Conservation (phyloP, 495 filamentous ascomycete genomes). For the Collariella sp. region DNA sequence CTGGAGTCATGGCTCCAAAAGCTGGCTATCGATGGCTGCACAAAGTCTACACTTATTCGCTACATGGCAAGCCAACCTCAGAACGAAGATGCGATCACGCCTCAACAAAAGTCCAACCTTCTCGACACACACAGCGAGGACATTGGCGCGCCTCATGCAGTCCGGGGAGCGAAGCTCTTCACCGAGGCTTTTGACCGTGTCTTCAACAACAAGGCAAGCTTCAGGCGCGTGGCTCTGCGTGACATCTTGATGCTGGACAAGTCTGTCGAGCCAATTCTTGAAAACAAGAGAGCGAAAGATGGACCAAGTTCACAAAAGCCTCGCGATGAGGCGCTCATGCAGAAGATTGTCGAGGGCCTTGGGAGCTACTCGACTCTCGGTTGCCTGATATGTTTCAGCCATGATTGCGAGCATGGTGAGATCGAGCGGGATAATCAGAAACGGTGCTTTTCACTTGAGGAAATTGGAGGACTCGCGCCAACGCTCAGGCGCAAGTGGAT, state of each 20-base stretch:
- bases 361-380: constrained; percentile 39
- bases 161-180: constrained; percentile 30
- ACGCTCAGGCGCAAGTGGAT: constrained; percentile 20
- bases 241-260: constrained; percentile 40
- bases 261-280: constrained; percentile 34
- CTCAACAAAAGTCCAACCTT: constrained; percentile 36
- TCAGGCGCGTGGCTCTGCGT: constrained; percentile 28
- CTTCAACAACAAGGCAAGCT: constrained; percentile 24
- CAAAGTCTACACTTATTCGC: constrained; percentile 36
- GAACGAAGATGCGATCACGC: constrained; percentile 34
- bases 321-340: constrained; percentile 17
- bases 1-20: constrained; percentile 37
- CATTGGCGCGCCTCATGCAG: constrained; percentile 28
- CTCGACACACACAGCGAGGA: constrained; percentile 32
- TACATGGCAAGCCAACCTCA: constrained; percentile 33
- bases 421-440: constrained; percentile 40
- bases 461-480: constrained; percentile 17
- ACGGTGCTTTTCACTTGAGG: constrained; percentile 36
- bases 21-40: constrained; percentile 36
- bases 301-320: constrained; percentile 26
- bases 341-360: constrained; percentile 30
- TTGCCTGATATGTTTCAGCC: constrained; percentile 40
- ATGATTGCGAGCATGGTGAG: constrained; percentile 45
- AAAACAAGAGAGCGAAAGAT: constrained; percentile 40
- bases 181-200: constrained; percentile 38